A percentile compares a stretch with the other conserved stretches of the same genome.
Conservation (phyloP, 371 early-diverging fungal species). For the Lichtheimia ornata region DNA sequence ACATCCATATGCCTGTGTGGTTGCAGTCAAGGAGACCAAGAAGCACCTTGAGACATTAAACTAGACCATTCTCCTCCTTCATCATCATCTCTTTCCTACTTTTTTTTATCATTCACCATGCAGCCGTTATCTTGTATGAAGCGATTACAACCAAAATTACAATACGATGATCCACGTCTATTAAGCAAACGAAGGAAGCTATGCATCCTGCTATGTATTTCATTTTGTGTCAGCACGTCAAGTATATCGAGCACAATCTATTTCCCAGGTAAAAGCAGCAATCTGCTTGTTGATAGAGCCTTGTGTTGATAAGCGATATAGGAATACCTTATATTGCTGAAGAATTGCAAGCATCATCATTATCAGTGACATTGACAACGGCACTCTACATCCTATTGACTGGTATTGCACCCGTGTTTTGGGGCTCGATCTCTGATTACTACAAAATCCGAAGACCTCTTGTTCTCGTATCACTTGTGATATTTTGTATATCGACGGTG, state of each 20-base stretch:
- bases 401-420: slow-evolving; percentile 64
- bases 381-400: slow-evolving; percentile 56
- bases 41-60: not conserved
- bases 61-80: not conserved
- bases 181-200: slow-evolving; percentile 13
- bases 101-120: slow-evolving; percentile 8
- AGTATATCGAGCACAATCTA: slow-evolving; percentile 31
- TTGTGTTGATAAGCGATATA: slow-evolving; percentile 1
- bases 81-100: not conserved
- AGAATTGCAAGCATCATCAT: slow-evolving; percentile 49
- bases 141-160: no score
- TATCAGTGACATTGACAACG: slow-evolving; percentile 55
- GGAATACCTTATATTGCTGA: slow-evolving; percentile 48
- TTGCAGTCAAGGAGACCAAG: not conserved
- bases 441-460: slow-evolving; percentile 60
- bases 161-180: slow-evolving; percentile 22
- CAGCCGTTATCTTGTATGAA: slow-evolving; percentile 6
- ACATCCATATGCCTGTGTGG: no score
- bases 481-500: slow-evolving; percentile 64
- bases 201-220: slow-evolving; percentile 18
- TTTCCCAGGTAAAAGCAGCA: slow-evolving; percentile 20
- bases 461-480: slow-evolving; percentile 53
- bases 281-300: no score
- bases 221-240: slow-evolving; percentile 21
- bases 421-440: slow-evolving; percentile 66